phyloP scores from a whole-genome alignment of 805 yeast genomes.

The Candida namnaoensis region DNA sequence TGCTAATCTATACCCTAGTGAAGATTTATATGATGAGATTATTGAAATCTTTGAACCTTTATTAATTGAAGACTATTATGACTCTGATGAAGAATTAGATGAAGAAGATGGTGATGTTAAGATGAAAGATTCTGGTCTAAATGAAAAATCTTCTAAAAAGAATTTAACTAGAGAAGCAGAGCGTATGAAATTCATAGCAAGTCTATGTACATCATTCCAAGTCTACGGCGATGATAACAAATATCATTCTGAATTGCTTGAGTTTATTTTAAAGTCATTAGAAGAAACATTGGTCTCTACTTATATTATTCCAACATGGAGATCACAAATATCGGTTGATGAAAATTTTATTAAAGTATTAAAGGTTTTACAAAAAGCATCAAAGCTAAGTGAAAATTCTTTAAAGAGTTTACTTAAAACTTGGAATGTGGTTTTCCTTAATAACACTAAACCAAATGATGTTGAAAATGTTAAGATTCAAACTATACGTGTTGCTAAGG shows the following conservation, averaged over 20 bases:
- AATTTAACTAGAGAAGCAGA: conserved; percentile 43
- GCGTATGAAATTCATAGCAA: conserved; percentile 26
- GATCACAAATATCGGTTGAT: conserved; percentile 39
- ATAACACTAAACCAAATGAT: conserved; percentile 28
- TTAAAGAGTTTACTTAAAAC: conserved; percentile 3
- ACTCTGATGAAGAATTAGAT: conserved; percentile 28
- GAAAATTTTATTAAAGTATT: conserved; percentile 26
- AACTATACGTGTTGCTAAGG: conserved; percentile 27
- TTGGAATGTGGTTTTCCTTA: conserved; percentile 17
- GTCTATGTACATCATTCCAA: conserved; percentile 26
- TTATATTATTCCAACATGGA: conserved; percentile 43
- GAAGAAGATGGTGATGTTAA: conserved; percentile 21
- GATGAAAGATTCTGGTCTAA: conserved; percentile 14
- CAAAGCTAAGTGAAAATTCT: conserved; percentile 4
- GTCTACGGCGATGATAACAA: conserved; percentile 8
- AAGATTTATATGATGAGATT: conserved; percentile 23
- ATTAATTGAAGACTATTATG: conserved; percentile 30
- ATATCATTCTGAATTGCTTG: conserved; percentile 12
- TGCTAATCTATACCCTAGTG: conserved; percentile 26
- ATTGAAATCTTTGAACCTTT: conserved; percentile 20
- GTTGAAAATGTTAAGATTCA: conserved; percentile 57
- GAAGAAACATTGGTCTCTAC: conserved; percentile 19
- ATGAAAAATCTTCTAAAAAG: conserved; percentile 28
- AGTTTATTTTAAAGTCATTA: conserved; percentile 21
- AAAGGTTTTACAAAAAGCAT: conserved; percentile 4